Evolutionary conservation across 2,329 filamentous ascomycete species (phyloP).

Genomic region (Cordyceps javanica): DNA sequence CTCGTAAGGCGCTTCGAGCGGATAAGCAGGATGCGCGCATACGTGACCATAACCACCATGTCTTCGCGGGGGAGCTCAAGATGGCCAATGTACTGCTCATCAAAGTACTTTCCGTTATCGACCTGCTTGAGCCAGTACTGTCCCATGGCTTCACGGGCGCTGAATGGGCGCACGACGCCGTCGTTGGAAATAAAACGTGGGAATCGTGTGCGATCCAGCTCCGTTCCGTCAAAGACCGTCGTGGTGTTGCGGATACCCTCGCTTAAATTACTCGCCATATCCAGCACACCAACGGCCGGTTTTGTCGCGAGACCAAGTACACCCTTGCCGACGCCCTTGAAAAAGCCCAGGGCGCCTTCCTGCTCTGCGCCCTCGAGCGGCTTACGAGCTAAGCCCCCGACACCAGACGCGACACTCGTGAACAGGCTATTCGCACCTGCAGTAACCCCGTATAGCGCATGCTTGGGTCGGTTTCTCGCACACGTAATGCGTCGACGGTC

Average conservation of each 20-base stretch:
- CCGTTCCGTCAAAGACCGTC: slow-evolving; percentile 92
- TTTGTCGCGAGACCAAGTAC: slow-evolving; percentile 93
- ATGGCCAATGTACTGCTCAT: slow-evolving; percentile 95
- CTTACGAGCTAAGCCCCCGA: slow-evolving; percentile 87
- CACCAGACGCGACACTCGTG: slow-evolving; percentile 84
- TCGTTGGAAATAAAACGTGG: slow-evolving; percentile 88
- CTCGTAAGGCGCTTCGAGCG: slow-evolving; percentile 76
- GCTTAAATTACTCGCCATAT: slow-evolving; percentile 92
- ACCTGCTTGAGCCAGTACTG: slow-evolving; percentile 99
- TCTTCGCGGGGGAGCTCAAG: slow-evolving; percentile 85
- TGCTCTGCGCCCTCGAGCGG: slow-evolving; percentile 94
- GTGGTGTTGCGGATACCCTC: slow-evolving; percentile 98
- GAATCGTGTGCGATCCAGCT: slow-evolving; percentile 89
- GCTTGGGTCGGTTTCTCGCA: slow-evolving; percentile 89
- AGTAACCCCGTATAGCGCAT: slow-evolving; percentile 92
- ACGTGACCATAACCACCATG: slow-evolving; percentile 85
- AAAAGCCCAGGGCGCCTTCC: slow-evolving; percentile 87
- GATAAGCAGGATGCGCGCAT: slow-evolving; percentile 81
- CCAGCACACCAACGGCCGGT: slow-evolving; percentile 91
- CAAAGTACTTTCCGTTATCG: slow-evolving; percentile 96
- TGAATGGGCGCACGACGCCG: slow-evolving; percentile 91
- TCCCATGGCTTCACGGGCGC: slow-evolving; percentile 86
- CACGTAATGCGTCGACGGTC: slow-evolving; percentile 90
- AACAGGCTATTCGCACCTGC: slow-evolving; percentile 93
- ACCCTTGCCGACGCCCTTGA: slow-evolving; percentile 96